Evolutionary conservation across 495 filamentous ascomycete species (phyloP), one percentile per base, ranked within the genome.

Genomic region (Cudoniella acicularis): DNA sequence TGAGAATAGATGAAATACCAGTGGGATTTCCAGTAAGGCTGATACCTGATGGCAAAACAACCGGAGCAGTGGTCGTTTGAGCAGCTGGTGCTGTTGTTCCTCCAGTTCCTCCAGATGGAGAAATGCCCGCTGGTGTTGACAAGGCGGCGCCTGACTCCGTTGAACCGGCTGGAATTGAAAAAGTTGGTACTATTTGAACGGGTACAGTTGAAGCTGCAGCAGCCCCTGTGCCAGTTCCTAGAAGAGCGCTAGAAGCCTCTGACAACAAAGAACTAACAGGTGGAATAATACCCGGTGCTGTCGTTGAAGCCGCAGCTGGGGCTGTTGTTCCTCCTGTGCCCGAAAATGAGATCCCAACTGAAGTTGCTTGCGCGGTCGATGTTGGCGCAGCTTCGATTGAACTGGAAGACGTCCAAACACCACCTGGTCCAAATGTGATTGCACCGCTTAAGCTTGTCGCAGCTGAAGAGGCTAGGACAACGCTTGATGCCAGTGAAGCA

Each of bases 161-260:
- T n/a, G n/a, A n/a, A n/a, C n/a, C n/a, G n/a, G n/a, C n/a, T n/a
- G n/a, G n/a, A n/a, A 40, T 36, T 36, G 27, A 3, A 24, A 21
- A 18, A 22, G 64, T 54, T 49, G 56, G 45, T 36, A 13, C 30
- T 36, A 13, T 36, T 4, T 13, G 4, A 36, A 68, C 64, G 9
- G 64, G 54, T 1, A 57, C 61, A 23, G 57, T 57, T 49, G 72
- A 67, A 54, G 69, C 63, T 52, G 65, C 70, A 49, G 72, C 64
- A 23, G 67, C 62, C 17, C 73, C 68, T 26, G 49, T 24, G 22
- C 22, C 49, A 26, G 49, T 36, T 36, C 30, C 30, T 36, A 36
- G 6, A 36, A 50, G n/a, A n/a, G n/a, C 22, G 25, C 11, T 50
- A 21, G 10, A 10, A 10, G n/a, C 8, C 9, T n/a, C 48, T 9